Evolutionary conservation across 1,284 basidiomycete genomes (phyloP).

Genomic region (Ustilago tritici): DNA sequence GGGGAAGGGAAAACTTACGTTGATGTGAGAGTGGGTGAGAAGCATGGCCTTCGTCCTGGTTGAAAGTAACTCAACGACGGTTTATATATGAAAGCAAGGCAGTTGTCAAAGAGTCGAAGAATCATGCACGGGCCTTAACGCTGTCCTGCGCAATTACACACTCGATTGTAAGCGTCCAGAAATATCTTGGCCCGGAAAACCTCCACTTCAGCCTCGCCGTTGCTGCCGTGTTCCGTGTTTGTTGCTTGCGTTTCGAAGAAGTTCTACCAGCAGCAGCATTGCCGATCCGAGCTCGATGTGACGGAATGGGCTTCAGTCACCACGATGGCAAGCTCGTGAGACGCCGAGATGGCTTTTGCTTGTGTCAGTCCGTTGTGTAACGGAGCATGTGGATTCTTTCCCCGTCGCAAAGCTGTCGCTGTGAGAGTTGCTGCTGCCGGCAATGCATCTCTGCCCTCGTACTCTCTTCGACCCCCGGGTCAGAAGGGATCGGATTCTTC

Average conservation of each 20-base stretch:
- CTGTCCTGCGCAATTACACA: not conserved
- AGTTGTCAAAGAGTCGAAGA: not conserved
- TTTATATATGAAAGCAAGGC: not conserved
- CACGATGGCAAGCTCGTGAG: not conserved
- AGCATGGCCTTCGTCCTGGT: not conserved
- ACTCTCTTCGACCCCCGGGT: not conserved
- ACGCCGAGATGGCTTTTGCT: not conserved
- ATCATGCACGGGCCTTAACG: not conserved
- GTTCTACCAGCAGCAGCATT: slow-evolving; percentile 7
- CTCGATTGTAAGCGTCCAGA: not conserved
- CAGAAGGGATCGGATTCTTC: too few species aligned
- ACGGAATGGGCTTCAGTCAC: not conserved
- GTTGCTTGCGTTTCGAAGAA: slow-evolving; percentile 10
- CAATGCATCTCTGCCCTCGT: not conserved
- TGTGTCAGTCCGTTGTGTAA: not conserved
- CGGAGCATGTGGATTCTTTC: slow-evolving; percentile 23
- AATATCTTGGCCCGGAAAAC: slow-evolving; percentile 2
- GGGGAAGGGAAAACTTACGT: slow-evolving; percentile 2
- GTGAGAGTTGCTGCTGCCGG: not conserved
- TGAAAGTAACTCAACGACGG: not conserved
- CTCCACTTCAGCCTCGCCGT: not conserved
- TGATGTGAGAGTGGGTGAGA: not conserved
- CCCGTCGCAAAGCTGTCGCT: not conserved
- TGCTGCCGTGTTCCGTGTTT: not conserved
- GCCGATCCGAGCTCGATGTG: slow-evolving; percentile 2